These are phyloP conservation scores for Metschnikowia continentalis DNA, from an alignment of 805 yeast species.

Conservation along the genomic window DNA sequence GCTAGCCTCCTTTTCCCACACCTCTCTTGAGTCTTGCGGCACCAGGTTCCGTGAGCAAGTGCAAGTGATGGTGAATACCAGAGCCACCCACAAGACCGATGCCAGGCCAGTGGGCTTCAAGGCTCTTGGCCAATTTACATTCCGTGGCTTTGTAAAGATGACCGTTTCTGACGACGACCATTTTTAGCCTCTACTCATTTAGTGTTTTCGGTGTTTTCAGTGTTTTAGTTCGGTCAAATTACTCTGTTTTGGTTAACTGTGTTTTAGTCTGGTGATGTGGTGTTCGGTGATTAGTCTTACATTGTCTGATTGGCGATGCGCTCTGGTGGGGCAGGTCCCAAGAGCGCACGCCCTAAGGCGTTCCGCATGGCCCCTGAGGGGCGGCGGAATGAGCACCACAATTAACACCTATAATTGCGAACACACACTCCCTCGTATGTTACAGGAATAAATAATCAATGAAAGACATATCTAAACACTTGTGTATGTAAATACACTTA, in stretches of 20 bases:
- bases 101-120: background rate
- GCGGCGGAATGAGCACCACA: background rate
- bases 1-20: background rate
- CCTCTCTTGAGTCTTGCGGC: background rate
- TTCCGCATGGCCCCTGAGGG: background rate
- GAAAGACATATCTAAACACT: too few relatives aligned
- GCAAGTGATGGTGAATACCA: background rate
- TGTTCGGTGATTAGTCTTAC: too few relatives aligned
- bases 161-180: constrained; percentile 1
- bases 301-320: background rate
- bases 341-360: background rate
- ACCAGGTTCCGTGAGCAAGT: background rate
- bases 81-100: background rate
- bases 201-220: background rate
- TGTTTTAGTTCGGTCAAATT: too few relatives aligned
- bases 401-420: too few relatives aligned
- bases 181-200: background rate
- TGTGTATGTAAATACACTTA: too few relatives aligned
- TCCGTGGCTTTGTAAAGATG: background rate
- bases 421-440: too few relatives aligned
- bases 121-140: background rate
- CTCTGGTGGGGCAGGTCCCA: background rate
- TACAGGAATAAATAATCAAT: too few relatives aligned
- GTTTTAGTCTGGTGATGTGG: too few relatives aligned
- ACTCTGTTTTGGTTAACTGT: too few relatives aligned